Conservation (phyloP, 2,329 filamentous ascomycete genomes). For the Fusarium scirpi region DNA sequence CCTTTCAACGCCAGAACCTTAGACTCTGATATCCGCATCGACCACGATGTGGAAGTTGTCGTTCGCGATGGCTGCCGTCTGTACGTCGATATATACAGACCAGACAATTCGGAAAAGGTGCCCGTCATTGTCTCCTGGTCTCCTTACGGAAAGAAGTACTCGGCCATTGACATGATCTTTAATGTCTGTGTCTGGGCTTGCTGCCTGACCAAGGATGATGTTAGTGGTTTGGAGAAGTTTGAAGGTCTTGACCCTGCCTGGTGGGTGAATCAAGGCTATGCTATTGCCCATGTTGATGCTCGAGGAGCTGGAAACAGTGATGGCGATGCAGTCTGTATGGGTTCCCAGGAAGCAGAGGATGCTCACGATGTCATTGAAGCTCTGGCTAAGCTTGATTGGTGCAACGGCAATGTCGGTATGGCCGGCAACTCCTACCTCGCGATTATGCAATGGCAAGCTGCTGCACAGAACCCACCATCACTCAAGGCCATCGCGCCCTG, state of each 20-base stretch:
- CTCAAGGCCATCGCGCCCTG: constrained; percentile 33
- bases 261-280: constrained; percentile 29
- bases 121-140: constrained; percentile 41
- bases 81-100: no score
- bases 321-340: constrained; percentile 29
- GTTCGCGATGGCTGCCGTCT: constrained; percentile 41
- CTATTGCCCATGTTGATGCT: constrained; percentile 20
- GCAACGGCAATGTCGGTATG: constrained; percentile 50
- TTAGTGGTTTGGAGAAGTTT: constrained; percentile 29
- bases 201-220: constrained; percentile 28
- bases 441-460: constrained; percentile 41
- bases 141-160: constrained; percentile 41
- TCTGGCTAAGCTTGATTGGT: constrained; percentile 48
- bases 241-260: constrained; percentile 30
- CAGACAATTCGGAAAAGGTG: no score
- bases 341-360: constrained; percentile 41
- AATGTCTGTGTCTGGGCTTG: constrained; percentile 37
- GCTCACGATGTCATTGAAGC: constrained; percentile 42
- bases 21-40: constrained; percentile 39
- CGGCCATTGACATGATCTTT: constrained; percentile 36
- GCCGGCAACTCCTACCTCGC: constrained; percentile 49
- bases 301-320: constrained; percentile 13
- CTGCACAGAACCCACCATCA: constrained; percentile 31
- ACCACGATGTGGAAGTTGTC: constrained; percentile 40
- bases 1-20: constrained; percentile 37